Base-by-base conservation (phyloP, 495 filamentous ascomycete species). In the Echria macrotheca region DNA sequence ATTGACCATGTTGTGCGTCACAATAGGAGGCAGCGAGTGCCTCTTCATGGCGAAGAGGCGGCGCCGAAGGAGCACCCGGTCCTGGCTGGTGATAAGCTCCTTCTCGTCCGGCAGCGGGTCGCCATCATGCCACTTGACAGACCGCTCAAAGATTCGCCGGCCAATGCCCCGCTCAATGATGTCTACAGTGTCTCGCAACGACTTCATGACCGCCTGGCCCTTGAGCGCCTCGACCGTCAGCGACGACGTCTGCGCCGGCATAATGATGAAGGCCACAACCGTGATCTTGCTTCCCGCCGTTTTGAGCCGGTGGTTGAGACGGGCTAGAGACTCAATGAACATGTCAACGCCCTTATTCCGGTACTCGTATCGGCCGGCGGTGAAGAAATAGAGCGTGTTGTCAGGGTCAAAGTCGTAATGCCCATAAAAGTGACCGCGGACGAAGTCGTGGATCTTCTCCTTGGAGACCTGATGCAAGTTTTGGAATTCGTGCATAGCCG, bases 1-100 rank as follows among this genome's bases (percentile, higher is more conserved):
- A 58, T 96, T 95, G 57, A 84, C 70, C 93, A 98, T 98, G 74
- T 98, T 98, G 74, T 98, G 93, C n/a, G 93, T 98, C 21, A 98
- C 93, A 57, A 98, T 94, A 7, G 93, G 93, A 1, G 93, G 93
- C 7, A 97, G 79, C 23, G 73, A 74, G 61, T 91, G 79, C 36
- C 93, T 78, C 70, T 97, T 98, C 88, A 97, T 94, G 42, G 90
- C 93, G 57, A 93, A 98, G 21, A 98, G 74, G 40, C 93, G 79
- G 50, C 93, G 83, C 29, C 94, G 86, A 39, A 98, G 76, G 68
- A 98, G 85, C 43, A 98, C 87, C 37, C 91, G 89, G 60, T 98
- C 93, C 59, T 91, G 84, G 54, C 85, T 85, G 28, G 84, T 87
- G 49, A 98, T 84, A 11, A 98, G 74, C 49, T 98, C 93, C 73